Percentiles rank a stretch among this genome's conserved stretches.
These are phyloP conservation scores for Micractinium sp. DNA, from an alignment of 139 green algal species.

Conservation along the genomic window DNA sequence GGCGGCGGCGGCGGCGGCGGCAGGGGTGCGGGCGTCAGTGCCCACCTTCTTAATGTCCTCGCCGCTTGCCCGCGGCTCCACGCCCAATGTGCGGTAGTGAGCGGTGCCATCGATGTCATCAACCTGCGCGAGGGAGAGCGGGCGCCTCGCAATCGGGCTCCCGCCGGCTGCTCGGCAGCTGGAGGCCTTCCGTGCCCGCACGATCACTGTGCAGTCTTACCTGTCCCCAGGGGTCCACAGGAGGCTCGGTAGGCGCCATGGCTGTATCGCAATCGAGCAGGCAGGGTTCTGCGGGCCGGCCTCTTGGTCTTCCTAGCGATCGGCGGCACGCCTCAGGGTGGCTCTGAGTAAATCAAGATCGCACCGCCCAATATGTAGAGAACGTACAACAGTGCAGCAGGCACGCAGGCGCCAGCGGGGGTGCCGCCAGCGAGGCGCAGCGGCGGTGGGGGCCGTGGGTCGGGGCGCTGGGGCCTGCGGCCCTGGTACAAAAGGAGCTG, in stretches of 20 bases:
- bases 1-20: not conserved
- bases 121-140: constrained; percentile 41
- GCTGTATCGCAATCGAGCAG: not conserved
- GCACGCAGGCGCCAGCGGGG: no score
- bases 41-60: constrained; percentile 58
- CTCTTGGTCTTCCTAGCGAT: not conserved
- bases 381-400: no score
- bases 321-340: no score
- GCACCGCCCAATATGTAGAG: no score
- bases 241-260: not conserved
- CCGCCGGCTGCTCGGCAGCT: not conserved
- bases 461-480: no score
- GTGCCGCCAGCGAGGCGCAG: no score
- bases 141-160: not conserved
- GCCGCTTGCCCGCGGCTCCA: constrained; percentile 37
- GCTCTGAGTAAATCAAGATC: no score
- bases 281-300: not conserved
- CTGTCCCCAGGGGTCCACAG: constrained; percentile 42
- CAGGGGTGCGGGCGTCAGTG: not conserved
- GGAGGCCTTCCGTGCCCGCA: not conserved
- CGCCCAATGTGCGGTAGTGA: constrained; percentile 51
- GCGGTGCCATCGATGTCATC: constrained; percentile 65
- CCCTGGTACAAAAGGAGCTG: no score
- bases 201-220: constrained; percentile 2
- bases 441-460: no score